phyloP scores from a whole-genome alignment of 176 grass and related monocot genomes.

The Carex kokanica region DNA sequence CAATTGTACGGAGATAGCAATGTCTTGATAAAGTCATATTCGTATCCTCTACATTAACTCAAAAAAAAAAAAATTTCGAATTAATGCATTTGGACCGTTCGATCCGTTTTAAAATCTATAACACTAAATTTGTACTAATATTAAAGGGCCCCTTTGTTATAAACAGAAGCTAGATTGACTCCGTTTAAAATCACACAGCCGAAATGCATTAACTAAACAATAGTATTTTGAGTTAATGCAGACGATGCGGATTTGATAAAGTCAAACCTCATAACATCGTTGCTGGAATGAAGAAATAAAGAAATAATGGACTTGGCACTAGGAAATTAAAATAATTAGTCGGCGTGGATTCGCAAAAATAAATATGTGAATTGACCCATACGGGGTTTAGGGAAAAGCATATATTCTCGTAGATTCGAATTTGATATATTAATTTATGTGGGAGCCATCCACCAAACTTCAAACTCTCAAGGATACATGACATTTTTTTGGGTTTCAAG shows the following conservation, averaged over 20 bases:
- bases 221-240: too few relatives aligned
- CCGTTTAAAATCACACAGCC: too few relatives aligned
- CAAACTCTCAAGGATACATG: not conserved
- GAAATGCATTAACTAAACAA: too few relatives aligned
- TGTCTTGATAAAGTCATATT: not conserved
- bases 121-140: too few relatives aligned
- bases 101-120: too few relatives aligned
- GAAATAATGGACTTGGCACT: not conserved
- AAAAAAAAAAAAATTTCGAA: too few relatives aligned
- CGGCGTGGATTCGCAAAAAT: not conserved
- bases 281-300: not conserved
- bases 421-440: not conserved
- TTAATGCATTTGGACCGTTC: too few relatives aligned
- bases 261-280: not conserved
- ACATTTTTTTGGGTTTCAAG: not conserved
- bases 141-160: too few relatives aligned
- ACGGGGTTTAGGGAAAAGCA: not conserved
- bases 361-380: not conserved
- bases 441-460: not conserved
- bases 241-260: not conserved
- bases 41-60: too few relatives aligned
- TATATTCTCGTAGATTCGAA: not conserved
- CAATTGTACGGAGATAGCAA: not conserved
- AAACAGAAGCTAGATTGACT: too few relatives aligned
- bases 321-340: not conserved